Conservation (phyloP, 192 early-diverging fungal species). For the Coemansia nantahalensis region DNA sequence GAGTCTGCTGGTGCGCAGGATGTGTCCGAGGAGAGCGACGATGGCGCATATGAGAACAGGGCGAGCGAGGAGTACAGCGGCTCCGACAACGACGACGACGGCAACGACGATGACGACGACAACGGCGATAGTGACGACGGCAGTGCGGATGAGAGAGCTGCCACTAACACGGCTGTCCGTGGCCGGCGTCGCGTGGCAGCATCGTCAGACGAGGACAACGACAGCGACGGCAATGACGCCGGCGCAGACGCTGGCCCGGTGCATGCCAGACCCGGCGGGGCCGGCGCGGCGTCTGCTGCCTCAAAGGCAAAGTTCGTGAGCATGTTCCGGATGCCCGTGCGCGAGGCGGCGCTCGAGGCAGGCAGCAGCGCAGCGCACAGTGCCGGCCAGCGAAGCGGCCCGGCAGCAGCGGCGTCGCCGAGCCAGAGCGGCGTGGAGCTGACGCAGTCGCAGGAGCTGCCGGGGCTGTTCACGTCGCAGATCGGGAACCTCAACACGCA, state of each 20-base stretch:
- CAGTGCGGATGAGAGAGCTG: no score
- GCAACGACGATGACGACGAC: background rate
- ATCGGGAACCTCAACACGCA: conserved; percentile 27
- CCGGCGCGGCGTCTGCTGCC: background rate
- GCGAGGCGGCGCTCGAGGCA: background rate
- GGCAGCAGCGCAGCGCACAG: background rate
- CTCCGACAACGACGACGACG: background rate
- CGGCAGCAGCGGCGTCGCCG: background rate
- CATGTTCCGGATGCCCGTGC: conserved; percentile 45
- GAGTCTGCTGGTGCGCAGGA: background rate
- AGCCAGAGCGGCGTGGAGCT: background rate
- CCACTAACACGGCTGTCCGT: background rate
- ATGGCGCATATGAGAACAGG: background rate
- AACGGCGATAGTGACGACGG: no score
- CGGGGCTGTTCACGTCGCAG: conserved; percentile 26
- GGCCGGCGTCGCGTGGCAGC: conserved; percentile 3
- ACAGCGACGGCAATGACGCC: background rate
- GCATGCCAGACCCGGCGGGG: background rate
- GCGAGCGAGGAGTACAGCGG: conserved; percentile 1
- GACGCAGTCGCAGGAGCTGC: conserved; percentile 29
- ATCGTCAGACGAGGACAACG: conserved; percentile 31
- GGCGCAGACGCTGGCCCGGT: background rate
- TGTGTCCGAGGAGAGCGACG: background rate
- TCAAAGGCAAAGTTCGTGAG: conserved; percentile 38
- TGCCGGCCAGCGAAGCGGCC: no score